A percentile compares a stretch with the other conserved stretches of the same genome.
Evolutionary conservation across 2,329 filamentous ascomycete genomes (phyloP).

Genomic region (Epicoccum nigrum): DNA sequence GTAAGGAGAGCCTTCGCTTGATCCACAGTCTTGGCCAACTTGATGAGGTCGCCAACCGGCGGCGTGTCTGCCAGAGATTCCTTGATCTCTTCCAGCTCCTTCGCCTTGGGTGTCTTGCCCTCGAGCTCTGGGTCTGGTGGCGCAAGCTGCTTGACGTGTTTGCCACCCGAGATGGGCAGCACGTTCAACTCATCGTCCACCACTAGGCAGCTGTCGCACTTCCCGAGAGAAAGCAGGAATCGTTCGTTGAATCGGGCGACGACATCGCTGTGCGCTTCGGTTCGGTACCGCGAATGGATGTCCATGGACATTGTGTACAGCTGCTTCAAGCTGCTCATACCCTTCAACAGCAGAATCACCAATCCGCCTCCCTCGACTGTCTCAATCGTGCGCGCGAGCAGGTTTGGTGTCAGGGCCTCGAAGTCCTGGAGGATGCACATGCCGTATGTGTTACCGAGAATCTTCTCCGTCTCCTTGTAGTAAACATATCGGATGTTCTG

Average conservation of each 20-base stretch:
- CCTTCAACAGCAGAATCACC: constrained; percentile 88
- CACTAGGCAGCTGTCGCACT: constrained; percentile 91
- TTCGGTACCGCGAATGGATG: constrained; percentile 93
- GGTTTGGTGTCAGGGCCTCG: constrained; percentile 95
- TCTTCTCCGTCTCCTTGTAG: constrained; percentile 99
- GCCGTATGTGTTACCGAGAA: constrained; percentile 95
- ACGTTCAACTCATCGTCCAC: constrained; percentile 98
- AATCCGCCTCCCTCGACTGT: constrained; percentile 96
- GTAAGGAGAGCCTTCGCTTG: constrained; percentile 97
- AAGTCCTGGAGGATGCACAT: constrained; percentile 99
- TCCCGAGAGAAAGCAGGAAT: constrained; percentile 93
- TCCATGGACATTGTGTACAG: constrained; percentile 98
- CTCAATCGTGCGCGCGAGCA: constrained; percentile 92
- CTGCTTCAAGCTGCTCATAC: constrained; percentile 96
- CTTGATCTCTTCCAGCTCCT: constrained; percentile 85
- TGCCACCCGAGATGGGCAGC: constrained; percentile 92
- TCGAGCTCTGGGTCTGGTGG: constrained; percentile 75
- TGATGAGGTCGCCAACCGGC: constrained; percentile 82
- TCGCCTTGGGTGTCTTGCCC: constrained; percentile 71
- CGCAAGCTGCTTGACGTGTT: constrained; percentile 82
- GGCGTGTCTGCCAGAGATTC: constrained; percentile 84
- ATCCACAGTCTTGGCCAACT: constrained; percentile 86
- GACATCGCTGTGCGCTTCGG: constrained; percentile 94
- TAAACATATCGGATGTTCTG: constrained; percentile 99
- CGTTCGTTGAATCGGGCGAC: constrained; percentile 96